Evolutionary conservation across 1,139 yeast species (phyloP).

Genomic region (Geotrichum reessii): DNA sequence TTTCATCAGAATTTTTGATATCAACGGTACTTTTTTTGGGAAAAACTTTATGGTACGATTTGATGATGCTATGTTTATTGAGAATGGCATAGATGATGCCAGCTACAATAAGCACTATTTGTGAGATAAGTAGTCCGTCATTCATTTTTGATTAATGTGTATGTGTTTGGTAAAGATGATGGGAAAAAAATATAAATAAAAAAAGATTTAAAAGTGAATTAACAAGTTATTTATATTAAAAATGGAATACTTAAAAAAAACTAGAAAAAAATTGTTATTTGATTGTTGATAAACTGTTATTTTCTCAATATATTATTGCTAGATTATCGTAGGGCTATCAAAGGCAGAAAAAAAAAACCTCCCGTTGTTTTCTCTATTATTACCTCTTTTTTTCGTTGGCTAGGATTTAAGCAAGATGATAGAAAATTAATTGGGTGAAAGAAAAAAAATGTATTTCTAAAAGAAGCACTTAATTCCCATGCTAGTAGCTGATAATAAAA

Average conservation of each 20-base stretch:
- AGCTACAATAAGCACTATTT: neutral
- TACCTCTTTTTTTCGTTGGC: no score
- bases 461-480: no score
- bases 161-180: slow-evolving; percentile 3
- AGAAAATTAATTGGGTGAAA: no score
- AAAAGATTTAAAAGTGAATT: neutral
- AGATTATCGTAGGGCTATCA: no score
- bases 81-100: slow-evolving; percentile 2
- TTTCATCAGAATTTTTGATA: slow-evolving; percentile 1
- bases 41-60: neutral
- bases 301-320: no score
- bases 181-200: neutral
- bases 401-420: no score
- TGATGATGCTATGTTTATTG: neutral
- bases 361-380: no score
- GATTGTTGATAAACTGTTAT: neutral
- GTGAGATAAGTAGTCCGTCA: neutral
- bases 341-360: no score
- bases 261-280: no score
- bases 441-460: no score
- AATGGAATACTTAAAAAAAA: neutral
- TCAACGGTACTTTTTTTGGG: slow-evolving; percentile 3
- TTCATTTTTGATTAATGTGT: neutral
- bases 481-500: no score
- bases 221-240: neutral